These are phyloP conservation scores for Acmispon strigosus DNA, from an alignment of 306 rosid species.

Conservation along the genomic window DNA sequence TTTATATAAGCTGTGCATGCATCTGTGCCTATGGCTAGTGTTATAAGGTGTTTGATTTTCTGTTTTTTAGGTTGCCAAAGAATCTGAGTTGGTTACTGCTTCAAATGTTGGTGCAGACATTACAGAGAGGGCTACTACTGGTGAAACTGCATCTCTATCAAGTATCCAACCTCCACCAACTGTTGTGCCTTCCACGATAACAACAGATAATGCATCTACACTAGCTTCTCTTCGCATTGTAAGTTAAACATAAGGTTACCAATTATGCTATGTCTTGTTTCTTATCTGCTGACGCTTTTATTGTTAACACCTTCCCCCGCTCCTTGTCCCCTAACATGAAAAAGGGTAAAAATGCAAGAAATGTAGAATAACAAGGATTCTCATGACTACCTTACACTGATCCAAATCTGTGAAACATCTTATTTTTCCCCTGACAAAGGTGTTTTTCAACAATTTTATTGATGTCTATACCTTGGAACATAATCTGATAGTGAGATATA, in stretches of 20 bases:
- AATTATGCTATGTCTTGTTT: not conserved
- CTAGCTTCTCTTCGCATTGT: slow-evolving; percentile 85
- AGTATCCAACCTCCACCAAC: slow-evolving; percentile 39
- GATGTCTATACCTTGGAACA: slow-evolving; percentile 1
- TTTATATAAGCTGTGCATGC: not conserved
- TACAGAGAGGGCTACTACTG: slow-evolving; percentile 48
- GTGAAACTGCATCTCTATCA: slow-evolving; percentile 50
- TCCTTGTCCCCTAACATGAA: not conserved
- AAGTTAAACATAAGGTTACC: slow-evolving; percentile 14
- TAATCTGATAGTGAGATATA: slow-evolving; percentile 26
- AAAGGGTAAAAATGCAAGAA: not conserved
- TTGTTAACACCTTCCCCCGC: not conserved
- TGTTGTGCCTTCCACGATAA: slow-evolving; percentile 38
- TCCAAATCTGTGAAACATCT: not conserved
- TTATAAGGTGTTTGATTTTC: slow-evolving; percentile 20
- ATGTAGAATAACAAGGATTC: not conserved
- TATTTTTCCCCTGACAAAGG: not conserved
- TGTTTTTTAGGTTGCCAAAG: slow-evolving; percentile 55
- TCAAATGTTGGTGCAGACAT: slow-evolving; percentile 48
- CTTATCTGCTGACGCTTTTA: not conserved
- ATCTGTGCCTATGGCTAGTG: not conserved
- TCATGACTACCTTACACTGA: not conserved
- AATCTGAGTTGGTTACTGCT: slow-evolving; percentile 45
- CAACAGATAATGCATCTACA: slow-evolving; percentile 59
- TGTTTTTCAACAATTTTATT: slow-evolving; percentile 5